These are phyloP conservation scores for Monascus ruber DNA, from an alignment of 2,329 filamentous ascomycete genomes.

Conservation along the genomic window DNA sequence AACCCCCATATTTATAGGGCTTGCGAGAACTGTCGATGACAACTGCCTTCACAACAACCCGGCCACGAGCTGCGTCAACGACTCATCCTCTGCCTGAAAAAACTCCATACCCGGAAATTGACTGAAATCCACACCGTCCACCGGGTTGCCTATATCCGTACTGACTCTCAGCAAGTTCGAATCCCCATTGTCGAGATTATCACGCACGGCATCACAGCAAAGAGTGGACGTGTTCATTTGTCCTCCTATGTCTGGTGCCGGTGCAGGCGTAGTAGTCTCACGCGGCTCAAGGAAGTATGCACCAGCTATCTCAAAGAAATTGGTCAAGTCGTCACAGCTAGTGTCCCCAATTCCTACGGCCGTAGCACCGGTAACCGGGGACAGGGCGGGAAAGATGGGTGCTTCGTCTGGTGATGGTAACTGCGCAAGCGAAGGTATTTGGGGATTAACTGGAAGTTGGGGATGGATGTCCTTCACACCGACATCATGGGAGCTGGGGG, in stretches of 20 bases:
- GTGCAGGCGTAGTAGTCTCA: constrained; percentile 15
- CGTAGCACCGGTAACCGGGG: neutral
- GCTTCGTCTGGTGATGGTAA: neutral
- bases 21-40: no score
- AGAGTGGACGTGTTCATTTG: neutral
- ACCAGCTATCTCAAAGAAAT: constrained; percentile 50
- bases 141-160: constrained; percentile 1
- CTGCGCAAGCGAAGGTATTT: no score
- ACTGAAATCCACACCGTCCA: no score
- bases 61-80: constrained; percentile 23
- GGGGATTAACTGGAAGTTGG: no score
- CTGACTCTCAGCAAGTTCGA: neutral
- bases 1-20: no score
- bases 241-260: neutral
- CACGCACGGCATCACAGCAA: neutral
- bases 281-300: constrained; percentile 21
- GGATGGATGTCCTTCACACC: no score
- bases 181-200: neutral
- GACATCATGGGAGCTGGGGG: no score
- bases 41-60: constrained; percentile 10
- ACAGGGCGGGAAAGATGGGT: neutral
- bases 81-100: constrained; percentile 25
- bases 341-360: no score
- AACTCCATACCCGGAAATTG: constrained; percentile 6
- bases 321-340: constrained; percentile 43